Evolutionary conservation across 306 rosid species (phyloP).

Genomic region (Dryas alaskensis): DNA sequence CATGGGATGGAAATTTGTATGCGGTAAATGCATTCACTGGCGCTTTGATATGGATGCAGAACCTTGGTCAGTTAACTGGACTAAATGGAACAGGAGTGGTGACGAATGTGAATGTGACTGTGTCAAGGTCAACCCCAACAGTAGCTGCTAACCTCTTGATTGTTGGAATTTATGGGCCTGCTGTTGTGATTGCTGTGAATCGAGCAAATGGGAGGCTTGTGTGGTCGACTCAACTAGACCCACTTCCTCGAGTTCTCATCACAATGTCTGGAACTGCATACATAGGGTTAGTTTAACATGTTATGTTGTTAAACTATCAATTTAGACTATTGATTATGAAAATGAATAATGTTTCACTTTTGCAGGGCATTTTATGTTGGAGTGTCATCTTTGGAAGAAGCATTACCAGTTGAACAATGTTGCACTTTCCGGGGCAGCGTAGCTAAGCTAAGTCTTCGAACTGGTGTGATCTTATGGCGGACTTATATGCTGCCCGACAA

Average conservation of each 20-base stretch:
- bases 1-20: conserved; percentile 41
- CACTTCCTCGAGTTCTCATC: conserved; percentile 27
- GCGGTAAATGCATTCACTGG: conserved; percentile 35
- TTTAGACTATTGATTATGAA: neutral
- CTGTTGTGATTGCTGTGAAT: conserved; percentile 31
- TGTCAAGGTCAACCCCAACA: conserved; percentile 36
- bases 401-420: conserved; percentile 33
- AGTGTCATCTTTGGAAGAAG: conserved; percentile 40
- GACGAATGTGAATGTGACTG: conserved; percentile 30
- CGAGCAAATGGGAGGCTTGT: conserved; percentile 31
- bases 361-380: conserved; percentile 36
- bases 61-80: conserved; percentile 30
- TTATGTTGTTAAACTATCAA: too few relatives aligned
- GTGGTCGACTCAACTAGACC: conserved; percentile 33
- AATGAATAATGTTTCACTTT: neutral
- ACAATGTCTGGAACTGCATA: conserved; percentile 38
- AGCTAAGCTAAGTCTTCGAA: conserved; percentile 28
- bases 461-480: conserved; percentile 30
- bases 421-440: conserved; percentile 43
- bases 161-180: conserved; percentile 39
- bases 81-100: conserved; percentile 29
- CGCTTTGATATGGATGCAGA: conserved; percentile 30
- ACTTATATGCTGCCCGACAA: conserved; percentile 40
- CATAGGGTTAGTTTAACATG: conserved; percentile 26
- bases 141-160: conserved; percentile 25